Evolutionary conservation across 768 basidiomycete species (phyloP).

Genomic region (Auricularia auricula-judae): DNA sequence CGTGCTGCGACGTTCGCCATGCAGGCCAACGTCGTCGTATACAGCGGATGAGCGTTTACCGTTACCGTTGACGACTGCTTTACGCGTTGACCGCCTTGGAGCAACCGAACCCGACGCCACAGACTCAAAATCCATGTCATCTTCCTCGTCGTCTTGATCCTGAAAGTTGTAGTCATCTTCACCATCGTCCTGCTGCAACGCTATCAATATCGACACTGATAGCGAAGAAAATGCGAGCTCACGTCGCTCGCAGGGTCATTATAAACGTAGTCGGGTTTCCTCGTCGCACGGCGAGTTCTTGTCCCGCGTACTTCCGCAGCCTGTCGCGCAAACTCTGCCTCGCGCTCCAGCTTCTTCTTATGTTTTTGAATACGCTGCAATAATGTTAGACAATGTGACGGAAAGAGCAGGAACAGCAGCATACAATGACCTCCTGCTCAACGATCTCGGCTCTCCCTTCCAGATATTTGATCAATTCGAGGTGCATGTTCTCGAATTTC

Average conservation of each 20-base stretch:
- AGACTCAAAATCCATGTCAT: conserved; percentile 24
- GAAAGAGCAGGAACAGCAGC: conserved; percentile 20
- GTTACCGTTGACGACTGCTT: conserved; percentile 35
- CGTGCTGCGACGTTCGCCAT: conserved; percentile 54
- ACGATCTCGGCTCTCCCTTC: conserved; percentile 55
- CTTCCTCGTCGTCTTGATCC: conserved; percentile 29
- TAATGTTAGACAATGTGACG: conserved; percentile 7
- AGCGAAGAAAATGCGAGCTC: conserved; percentile 21
- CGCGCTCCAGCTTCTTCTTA: conserved; percentile 54
- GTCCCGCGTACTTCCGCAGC: conserved; percentile 64
- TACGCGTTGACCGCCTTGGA: conserved; percentile 32
- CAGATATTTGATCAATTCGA: conserved; percentile 47
- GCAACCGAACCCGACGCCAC: conserved; percentile 10
- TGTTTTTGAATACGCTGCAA: conserved; percentile 58
- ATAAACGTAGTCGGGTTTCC: conserved; percentile 75
- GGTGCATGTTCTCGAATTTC: conserved; percentile 54
- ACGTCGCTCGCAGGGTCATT: conserved; percentile 55
- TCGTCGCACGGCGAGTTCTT: conserved; percentile 61
- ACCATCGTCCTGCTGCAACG: conserved; percentile 35
- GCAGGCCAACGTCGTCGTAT: conserved; percentile 35
- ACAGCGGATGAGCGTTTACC: conserved; percentile 38
- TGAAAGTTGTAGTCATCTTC: conserved; percentile 45
- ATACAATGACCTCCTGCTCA: conserved; percentile 61
- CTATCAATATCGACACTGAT: conserved; percentile 16
- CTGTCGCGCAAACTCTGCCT: conserved; percentile 45